A percentile compares a stretch with the other conserved stretches of the same genome.
Evolutionary conservation across 2,329 filamentous ascomycete genomes (phyloP).

Genomic region (Diaporthe citriasiana): DNA sequence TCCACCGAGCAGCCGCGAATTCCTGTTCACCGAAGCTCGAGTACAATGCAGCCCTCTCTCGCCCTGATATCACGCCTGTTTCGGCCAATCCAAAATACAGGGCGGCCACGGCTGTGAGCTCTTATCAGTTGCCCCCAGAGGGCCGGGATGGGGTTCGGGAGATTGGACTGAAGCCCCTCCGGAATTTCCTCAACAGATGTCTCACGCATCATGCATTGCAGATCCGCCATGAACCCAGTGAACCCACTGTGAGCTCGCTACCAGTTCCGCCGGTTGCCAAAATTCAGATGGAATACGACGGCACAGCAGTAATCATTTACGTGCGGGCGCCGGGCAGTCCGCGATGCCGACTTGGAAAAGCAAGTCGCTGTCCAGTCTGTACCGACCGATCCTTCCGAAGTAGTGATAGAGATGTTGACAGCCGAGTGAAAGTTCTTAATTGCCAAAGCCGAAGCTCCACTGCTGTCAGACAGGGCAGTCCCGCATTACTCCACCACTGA

Average conservation of each 20-base stretch:
- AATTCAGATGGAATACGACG: neutral
- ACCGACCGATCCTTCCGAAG: slow-evolving; percentile 25
- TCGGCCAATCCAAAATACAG: neutral
- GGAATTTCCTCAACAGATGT: slow-evolving; percentile 18
- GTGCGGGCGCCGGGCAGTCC: slow-evolving; percentile 16
- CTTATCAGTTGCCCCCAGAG: slow-evolving; percentile 8
- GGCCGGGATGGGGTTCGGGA: slow-evolving; percentile 11
- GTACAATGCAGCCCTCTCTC: neutral
- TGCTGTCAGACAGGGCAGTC: slow-evolving; percentile 14
- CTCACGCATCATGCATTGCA: slow-evolving; percentile 26
- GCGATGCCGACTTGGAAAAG: slow-evolving; percentile 7
- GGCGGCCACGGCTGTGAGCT: neutral
- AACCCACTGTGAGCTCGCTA: slow-evolving; percentile 11
- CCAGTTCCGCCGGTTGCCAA: slow-evolving; percentile 17
- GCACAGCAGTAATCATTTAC: neutral
- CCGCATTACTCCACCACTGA: neutral
- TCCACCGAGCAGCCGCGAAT: neutral
- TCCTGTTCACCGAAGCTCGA: slow-evolving; percentile 7
- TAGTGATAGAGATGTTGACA: slow-evolving; percentile 27
- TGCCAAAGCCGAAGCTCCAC: slow-evolving; percentile 5
- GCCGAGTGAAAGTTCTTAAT: slow-evolving; percentile 6
- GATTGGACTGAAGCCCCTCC: slow-evolving; percentile 19
- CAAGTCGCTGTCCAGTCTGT: neutral
- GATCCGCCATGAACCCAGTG: slow-evolving; percentile 8
- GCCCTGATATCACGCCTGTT: neutral